Evolutionary conservation across 179 eudicot genomes (phyloP).

Genomic region (Amaranthus tricolor): DNA sequence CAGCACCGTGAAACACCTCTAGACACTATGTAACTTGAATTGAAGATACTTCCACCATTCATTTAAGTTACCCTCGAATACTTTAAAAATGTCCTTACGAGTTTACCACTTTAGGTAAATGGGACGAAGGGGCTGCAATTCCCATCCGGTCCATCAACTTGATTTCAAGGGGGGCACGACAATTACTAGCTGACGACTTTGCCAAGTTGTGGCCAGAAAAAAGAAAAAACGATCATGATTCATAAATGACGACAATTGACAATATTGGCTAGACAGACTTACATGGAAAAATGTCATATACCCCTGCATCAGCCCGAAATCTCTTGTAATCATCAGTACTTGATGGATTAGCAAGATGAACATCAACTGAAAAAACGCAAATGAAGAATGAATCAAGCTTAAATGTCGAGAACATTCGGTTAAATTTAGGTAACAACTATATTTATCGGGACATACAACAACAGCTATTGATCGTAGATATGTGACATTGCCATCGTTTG

Average conservation of each 20-base stretch:
- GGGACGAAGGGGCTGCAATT: no score
- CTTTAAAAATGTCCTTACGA: no score
- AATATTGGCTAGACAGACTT: conserved; percentile 19
- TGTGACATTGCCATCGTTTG: conserved; percentile 53
- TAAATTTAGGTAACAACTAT: not conserved
- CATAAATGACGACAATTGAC: not conserved
- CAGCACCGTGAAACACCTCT: no score
- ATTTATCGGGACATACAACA: conserved; percentile 40
- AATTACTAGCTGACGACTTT: no score
- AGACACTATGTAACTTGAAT: no score
- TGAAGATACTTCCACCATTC: no score
- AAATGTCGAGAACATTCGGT: not conserved
- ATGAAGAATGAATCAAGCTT: conserved; percentile 9
- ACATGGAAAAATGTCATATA: conserved; percentile 56
- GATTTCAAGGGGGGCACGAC: no score
- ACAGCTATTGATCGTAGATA: conserved; percentile 64
- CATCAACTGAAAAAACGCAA: conserved; percentile 57
- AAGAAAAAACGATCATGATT: not conserved
- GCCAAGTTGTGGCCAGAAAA: no score
- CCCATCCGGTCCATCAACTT: no score
- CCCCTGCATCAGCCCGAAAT: conserved; percentile 58
- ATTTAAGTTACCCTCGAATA: no score
- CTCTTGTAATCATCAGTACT: conserved; percentile 62
- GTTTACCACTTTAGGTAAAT: no score
- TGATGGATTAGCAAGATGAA: conserved; percentile 68